phyloP scores from a whole-genome alignment of 768 basidiomycete genomes.

The Lepiota venenata region DNA sequence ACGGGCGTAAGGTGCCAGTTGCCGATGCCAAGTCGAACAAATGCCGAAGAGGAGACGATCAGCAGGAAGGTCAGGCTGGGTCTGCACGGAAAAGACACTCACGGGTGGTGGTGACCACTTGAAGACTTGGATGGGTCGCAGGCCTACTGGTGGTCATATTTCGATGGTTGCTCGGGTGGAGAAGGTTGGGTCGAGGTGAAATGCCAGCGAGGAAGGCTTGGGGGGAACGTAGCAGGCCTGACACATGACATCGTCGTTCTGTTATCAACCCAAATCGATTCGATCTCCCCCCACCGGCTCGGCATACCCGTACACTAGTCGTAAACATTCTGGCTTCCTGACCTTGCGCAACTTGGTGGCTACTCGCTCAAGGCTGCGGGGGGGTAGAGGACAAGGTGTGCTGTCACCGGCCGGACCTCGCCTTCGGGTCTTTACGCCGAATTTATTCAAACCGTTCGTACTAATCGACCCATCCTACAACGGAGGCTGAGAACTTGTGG shows the following conservation, averaged over 20 bases:
- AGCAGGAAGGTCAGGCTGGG: no score
- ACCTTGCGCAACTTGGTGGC: neutral
- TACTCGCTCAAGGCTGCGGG: neutral
- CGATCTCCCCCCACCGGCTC: slow-evolving; percentile 1
- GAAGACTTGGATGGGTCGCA: slow-evolving; percentile 36
- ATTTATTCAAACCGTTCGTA: no score
- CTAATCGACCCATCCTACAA: no score
- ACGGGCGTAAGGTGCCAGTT: no score
- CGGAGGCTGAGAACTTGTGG: no score
- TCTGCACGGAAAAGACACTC: slow-evolving; percentile 16
- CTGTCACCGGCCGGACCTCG: no score
- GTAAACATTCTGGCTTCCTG: neutral
- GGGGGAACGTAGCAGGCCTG: neutral
- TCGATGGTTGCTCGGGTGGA: slow-evolving; percentile 1
- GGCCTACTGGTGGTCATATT: slow-evolving; percentile 29
- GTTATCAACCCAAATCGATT: slow-evolving; percentile 6
- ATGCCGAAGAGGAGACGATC: neutral
- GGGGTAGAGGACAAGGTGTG: neutral
- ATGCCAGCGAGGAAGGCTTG: neutral
- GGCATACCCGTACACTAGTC: neutral
- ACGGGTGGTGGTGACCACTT: slow-evolving; percentile 40
- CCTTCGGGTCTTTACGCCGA: no score
- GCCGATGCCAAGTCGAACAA: neutral
- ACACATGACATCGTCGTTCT: neutral
- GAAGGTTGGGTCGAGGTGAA: slow-evolving; percentile 8